Evolutionary conservation across 2,329 filamentous ascomycete genomes (phyloP).

Genomic region (Zelopaecilomyces penicillatus): DNA sequence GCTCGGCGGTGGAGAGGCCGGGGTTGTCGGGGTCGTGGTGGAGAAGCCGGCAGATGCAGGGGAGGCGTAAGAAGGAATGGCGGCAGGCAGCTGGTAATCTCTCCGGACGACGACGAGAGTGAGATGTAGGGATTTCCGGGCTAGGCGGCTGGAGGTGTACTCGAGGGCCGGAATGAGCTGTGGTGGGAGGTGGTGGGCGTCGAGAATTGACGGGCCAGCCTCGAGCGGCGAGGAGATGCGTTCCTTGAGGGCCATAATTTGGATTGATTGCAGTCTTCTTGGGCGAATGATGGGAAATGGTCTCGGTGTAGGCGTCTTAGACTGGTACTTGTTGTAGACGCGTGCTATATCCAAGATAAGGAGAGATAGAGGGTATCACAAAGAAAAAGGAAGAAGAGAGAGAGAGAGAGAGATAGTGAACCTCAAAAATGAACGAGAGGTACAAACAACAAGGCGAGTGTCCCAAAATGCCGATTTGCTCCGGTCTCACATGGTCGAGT

Average conservation of each 20-base stretch:
- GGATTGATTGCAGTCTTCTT: no score
- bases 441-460: no score
- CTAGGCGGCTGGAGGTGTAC: slow-evolving; percentile 47
- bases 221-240: slow-evolving; percentile 56
- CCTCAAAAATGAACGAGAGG: no score
- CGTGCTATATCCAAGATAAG: no score
- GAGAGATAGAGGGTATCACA: no score
- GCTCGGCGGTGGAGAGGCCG: slow-evolving; percentile 19
- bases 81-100: slow-evolving; percentile 45
- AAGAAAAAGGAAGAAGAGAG: no score
- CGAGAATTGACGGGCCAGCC: slow-evolving; percentile 51
- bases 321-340: no score
- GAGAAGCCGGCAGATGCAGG: slow-evolving; percentile 7
- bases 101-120: slow-evolving; percentile 50
- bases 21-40: slow-evolving; percentile 18
- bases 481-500: no score
- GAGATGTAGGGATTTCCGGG: slow-evolving; percentile 46
- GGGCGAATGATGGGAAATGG: no score
- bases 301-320: no score
- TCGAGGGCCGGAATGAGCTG: slow-evolving; percentile 47
- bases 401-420: no score
- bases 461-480: no score
- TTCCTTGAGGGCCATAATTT: slow-evolving; percentile 40
- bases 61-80: slow-evolving; percentile 15
- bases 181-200: slow-evolving; percentile 49